These are phyloP conservation scores for Agrostemma githago DNA, from an alignment of 148 eudicot genomes.

Conservation along the genomic window DNA sequence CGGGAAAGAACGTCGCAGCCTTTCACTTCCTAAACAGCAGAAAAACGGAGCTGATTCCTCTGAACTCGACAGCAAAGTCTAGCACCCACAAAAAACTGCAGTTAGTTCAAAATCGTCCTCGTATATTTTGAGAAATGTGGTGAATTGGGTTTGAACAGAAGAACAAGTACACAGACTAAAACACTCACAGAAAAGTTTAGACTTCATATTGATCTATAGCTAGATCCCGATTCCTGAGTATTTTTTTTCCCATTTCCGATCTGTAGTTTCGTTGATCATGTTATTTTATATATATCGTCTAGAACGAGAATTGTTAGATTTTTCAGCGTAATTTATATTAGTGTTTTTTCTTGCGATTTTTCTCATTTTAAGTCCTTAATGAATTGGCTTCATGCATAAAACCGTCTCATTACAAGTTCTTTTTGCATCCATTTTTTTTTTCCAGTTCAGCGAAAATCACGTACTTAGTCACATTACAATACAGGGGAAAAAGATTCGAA, in stretches of 20 bases:
- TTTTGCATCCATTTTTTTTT: no score
- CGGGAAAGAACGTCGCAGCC: conserved; percentile 75
- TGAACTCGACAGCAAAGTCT: conserved; percentile 59
- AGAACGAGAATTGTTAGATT: neutral
- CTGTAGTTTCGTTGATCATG: conserved; percentile 16
- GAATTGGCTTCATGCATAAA: no score
- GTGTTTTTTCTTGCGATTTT: neutral
- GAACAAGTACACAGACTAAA: neutral
- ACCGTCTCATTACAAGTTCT: no score
- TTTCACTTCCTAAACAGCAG: conserved; percentile 52
- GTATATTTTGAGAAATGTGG: neutral
- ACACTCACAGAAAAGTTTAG: conserved; percentile 13
- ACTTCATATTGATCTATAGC: conserved; percentile 13
- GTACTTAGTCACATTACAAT: no score
- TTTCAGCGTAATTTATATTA: neutral
- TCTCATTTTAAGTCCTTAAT: neutral
- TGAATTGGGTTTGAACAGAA: neutral
- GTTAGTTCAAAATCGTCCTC: neutral
- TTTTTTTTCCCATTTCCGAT: neutral
- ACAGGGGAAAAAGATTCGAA: no score
- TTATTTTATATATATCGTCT: neutral
- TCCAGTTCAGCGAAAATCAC: no score
- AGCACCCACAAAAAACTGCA: conserved; percentile 25
- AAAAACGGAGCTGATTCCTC: conserved; percentile 60
- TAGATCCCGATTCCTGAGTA: neutral